Base-by-base conservation (phyloP, 768 basidiomycete species). In the Lactarius psammicola region DNA sequence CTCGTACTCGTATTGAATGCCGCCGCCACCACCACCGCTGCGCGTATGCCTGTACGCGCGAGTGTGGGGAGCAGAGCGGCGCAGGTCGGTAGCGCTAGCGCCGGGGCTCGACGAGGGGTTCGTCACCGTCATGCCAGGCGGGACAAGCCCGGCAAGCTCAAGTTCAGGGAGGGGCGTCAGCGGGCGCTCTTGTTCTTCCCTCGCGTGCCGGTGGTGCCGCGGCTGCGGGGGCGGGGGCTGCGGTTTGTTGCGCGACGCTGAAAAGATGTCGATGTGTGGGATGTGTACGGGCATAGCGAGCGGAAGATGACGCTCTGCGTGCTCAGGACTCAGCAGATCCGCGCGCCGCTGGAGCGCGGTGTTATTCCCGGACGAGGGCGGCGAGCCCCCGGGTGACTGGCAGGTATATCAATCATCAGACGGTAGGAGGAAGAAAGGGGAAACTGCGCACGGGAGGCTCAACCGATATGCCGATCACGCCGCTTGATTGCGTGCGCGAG, bases 271-370 rank as follows among this genome's bases (percentile, higher is more conserved):
- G 30, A 49, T 26, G 31, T 34, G 31, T 10, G 36, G 56, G 11
- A 49, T 26, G 18, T 23, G 31, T 9, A 56, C 30, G 56, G 51
- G 2, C 53, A n/a, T 56, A 6, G 59, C 68, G 6, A 67, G 30
- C 2, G 72, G 70, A 6, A 70, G 69, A 7, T 64, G 49, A 4
- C 57, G 59, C 59, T 66, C 69, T 23, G 72, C 69, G 36, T 68
- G 51, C 20, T 76, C 75, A 5, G 76, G 76, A 30, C 75, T 76
- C 20, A 76, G 70, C 11, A 76, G 64, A 33, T 72, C 71, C 10
- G 68, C 30, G 4, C 49, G 74, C 10, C 71, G 66, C 18, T 69
- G 69, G n/a, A 62, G 51, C 3, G 38, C 59, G 4, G 69, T 67
- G 28, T 55, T 64, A 6, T 66, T 44, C 3, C 49, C 59, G 0